Evolutionary conservation across 768 basidiomycete species (phyloP), one percentile per base, ranked within the genome.

Genomic region (Clitopilus hobsonii): DNA sequence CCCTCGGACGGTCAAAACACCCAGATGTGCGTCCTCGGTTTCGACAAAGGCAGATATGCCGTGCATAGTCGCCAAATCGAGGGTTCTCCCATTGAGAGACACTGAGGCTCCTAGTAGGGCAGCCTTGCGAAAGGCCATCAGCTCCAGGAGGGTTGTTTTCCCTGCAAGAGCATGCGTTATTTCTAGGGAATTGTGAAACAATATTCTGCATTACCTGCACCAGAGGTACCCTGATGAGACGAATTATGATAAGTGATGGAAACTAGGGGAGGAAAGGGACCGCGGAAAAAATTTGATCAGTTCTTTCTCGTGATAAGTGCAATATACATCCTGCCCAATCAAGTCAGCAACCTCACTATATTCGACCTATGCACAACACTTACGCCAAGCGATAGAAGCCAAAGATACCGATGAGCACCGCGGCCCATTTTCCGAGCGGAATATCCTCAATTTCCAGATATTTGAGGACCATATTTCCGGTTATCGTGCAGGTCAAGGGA

Each of bases 11-110:
- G 83, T 82, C 26, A 85, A 65, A 10, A 80, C 80, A 5, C 83
- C 83, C 6, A 84, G 66, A 1, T 85, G 67, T 0, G 82, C 77
- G 58, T 85, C 84, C 56, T 81, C 78, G 56, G 84, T 82, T 64
- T 84, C 82, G 20, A 83, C 82, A 54, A 80, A 84, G 5, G 71
- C 72, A 6, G 65, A 83, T 49, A 71, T 74, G 51, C 58, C 66
- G 55, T 72, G 69, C 68, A 78, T 76, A n/a, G 53, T 49, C n/a
- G 50, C 55, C 1, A 64, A 62, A 11, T 57, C 54, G 1, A 77
- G 54, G 3, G 41, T 18, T 49, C 56, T 57, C 13, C 69, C 69
- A 56, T 76, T 75, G 18, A 77, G 62, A 63, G 67, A 54, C 54
- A 74, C 74, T 32, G 58, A 58, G 16, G 63, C 68, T 24, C 70